Evolutionary conservation across 108 stramenopile species (phyloP).

Genomic region (Stephanodiscus minutulus): DNA sequence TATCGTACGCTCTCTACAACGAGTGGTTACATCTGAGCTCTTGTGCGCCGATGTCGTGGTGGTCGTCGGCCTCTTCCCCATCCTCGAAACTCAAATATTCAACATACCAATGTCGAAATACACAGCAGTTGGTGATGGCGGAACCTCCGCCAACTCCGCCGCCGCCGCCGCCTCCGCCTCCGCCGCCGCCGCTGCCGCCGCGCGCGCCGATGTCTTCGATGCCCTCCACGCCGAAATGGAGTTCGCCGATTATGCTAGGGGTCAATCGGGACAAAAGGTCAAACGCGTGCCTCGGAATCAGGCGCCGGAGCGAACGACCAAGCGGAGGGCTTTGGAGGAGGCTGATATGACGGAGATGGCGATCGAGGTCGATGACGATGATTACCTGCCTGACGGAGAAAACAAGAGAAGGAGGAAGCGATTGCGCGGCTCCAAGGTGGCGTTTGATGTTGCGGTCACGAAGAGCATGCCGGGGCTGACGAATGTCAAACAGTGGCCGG

Average conservation of each 20-base stretch:
- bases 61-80: no score
- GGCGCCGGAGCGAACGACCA: constrained; percentile 50
- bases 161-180: not conserved
- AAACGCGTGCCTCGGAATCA: constrained; percentile 55
- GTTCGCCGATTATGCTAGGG: constrained; percentile 56
- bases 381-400: constrained; percentile 1
- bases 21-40: no score
- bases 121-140: not conserved
- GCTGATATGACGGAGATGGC: constrained; percentile 50
- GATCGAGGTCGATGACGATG: constrained; percentile 47
- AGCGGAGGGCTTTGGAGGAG: constrained; percentile 65
- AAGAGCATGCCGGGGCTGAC: constrained; percentile 49
- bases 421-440: constrained; percentile 63
- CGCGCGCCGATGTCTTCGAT: constrained; percentile 43
- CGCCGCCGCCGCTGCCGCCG: constrained; percentile 7
- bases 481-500: constrained; percentile 2
- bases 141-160: not conserved
- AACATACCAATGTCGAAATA: not conserved
- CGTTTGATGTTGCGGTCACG: constrained; percentile 62
- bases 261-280: constrained; percentile 48
- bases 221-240: constrained; percentile 75
- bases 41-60: no score
- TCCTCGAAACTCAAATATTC: no score
- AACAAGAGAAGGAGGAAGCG: constrained; percentile 36
- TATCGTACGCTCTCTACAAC: no score